phyloP scores from a whole-genome alignment of 2,329 filamentous ascomycete species.

The Ceratocystis eucalypticola region DNA sequence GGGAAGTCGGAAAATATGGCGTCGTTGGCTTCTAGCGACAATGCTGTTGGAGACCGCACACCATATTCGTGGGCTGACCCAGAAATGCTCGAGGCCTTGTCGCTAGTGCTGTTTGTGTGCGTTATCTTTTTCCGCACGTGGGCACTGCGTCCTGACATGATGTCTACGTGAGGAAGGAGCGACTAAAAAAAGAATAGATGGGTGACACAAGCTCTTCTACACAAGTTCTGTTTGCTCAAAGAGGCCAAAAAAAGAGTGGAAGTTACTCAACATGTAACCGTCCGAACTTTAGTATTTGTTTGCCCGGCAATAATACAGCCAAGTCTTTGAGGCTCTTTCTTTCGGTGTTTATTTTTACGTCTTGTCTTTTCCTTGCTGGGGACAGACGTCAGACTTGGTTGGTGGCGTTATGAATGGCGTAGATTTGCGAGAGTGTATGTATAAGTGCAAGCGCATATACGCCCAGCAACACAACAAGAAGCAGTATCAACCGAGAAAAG shows the following conservation, averaged over 20 bases:
- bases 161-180: constrained; percentile 13
- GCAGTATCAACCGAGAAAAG: constrained; percentile 21
- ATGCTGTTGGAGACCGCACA: constrained; percentile 28
- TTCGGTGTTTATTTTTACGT: not conserved
- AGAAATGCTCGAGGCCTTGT: constrained; percentile 20
- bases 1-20: constrained; percentile 28
- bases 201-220: not conserved
- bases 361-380: not conserved
- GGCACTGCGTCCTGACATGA: constrained; percentile 46
- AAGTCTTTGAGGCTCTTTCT: not conserved
- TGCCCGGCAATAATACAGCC: not conserved
- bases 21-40: constrained; percentile 31
- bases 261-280: not conserved
- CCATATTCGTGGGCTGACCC: constrained; percentile 21
- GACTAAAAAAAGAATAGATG: not conserved
- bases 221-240: not conserved
- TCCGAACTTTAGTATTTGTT: not conserved
- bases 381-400: constrained; percentile 28
- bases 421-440: not conserved
- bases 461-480: not conserved
- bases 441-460: not conserved
- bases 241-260: not conserved
- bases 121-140: constrained; percentile 46
- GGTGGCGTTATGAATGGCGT: constrained; percentile 29
- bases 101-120: constrained; percentile 30